Evolutionary conservation across 805 yeast genomes (phyloP), one percentile per base, ranked within the genome.

Genomic region (Saturnispora saitoi): DNA sequence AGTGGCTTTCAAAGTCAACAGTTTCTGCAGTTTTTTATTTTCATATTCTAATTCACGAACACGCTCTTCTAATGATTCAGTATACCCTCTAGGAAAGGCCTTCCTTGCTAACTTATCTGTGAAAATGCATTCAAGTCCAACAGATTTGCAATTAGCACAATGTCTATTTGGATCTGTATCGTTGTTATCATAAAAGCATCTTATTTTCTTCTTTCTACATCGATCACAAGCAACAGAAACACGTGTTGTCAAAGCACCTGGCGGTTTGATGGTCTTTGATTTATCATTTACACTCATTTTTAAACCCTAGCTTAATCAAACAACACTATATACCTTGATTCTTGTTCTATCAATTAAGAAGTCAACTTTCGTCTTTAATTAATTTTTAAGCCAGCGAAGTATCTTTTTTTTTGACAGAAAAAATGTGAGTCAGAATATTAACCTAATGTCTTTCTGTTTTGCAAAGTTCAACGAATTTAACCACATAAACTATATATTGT

Each of bases 151-250:
- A 51, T 85, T 83, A 0, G 91, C 77, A 62, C 97, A 89, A 55
- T 76, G 79, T 50, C 78, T 74, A n/a, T 57, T 55, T 5, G 44
- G 48, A 12, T 42, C 49, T n/a, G 42, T 44, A 36, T 58, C 61
- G 15, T 58, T 62, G 24, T 63, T 61, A 36, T 63, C 65, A 42
- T 63, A 63, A 41, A 61, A 63, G 67, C 95, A 85, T 50, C 81
- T 76, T 11, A 83, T 80, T 64, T 86, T 86, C 59, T 85, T 86
- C 43, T 86, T 78, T 45, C 96, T 70, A 60, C 96, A 89, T 45
- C 97, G 68, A 61, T 88, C 96, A 64, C 96, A 88, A 0, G 95
- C 95, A 61, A 88, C 96, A 0, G 95, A 90, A 2, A 86, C 85
- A 49, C 96, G 67, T 50, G 79, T 82, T 0, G 76, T 70, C 26